Percentiles rank a stretch among this genome's conserved stretches.
phyloP scores from a whole-genome alignment of 352 stramenopile species.

The Elongisporangium anandrum region DNA sequence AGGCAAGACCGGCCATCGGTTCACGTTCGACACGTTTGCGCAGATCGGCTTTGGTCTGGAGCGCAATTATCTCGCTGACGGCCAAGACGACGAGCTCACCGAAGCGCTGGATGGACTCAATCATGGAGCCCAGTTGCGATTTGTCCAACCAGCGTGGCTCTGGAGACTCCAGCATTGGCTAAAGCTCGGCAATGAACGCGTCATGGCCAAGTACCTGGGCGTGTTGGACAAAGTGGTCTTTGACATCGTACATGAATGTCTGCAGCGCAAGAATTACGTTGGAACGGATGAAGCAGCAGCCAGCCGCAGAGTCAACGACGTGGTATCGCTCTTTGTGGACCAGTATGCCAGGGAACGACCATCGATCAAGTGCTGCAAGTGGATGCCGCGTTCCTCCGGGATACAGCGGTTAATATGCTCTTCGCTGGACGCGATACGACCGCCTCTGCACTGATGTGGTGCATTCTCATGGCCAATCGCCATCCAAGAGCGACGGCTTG shows the following conservation, averaged over 20 bases:
- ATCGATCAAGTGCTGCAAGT: constrained; percentile 18
- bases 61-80: constrained; percentile 18
- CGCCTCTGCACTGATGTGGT: constrained; percentile 41
- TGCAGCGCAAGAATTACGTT: too few relatives aligned
- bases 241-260: constrained; percentile 4
- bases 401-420: constrained; percentile 53
- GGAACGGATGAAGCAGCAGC: neutral
- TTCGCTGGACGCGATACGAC: constrained; percentile 53
- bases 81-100: neutral
- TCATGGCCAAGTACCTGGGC: constrained; percentile 1
- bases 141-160: constrained; percentile 10
- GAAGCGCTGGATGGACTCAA: neutral
- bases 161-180: constrained; percentile 16
- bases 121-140: neutral
- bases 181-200: constrained; percentile 6
- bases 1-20: neutral
- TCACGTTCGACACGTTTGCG: constrained; percentile 53
- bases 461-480: constrained; percentile 51
- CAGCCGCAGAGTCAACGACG: neutral
- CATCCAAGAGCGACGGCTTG: constrained; percentile 36
- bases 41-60: constrained; percentile 62
- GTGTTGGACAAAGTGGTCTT: constrained; percentile 7
- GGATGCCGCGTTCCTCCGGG: constrained; percentile 36
- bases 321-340: constrained; percentile 20
- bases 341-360: constrained; percentile 7